Evolutionary conservation across 768 basidiomycete species (phyloP).

Genomic region (Pulveroboletus sp.): DNA sequence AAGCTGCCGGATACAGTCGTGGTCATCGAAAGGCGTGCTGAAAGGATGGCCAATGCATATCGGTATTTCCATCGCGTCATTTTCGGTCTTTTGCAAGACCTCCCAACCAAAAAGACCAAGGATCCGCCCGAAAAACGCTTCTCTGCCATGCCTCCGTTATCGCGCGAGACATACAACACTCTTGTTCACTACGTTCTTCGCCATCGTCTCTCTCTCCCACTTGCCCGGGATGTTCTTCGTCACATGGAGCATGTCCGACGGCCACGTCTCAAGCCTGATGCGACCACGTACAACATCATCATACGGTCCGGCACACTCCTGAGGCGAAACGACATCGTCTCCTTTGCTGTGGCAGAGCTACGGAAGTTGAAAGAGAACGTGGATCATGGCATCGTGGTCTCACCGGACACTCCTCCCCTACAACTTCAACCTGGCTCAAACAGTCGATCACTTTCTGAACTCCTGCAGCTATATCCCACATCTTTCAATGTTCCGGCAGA

Average conservation of each 20-base stretch:
- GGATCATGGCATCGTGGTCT: slow-evolving; percentile 24
- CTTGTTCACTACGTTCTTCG: slow-evolving; percentile 67
- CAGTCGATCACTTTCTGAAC: slow-evolving; percentile 8
- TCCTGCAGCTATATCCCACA: slow-evolving; percentile 12
- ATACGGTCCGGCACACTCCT: slow-evolving; percentile 54
- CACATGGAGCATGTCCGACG: slow-evolving; percentile 51
- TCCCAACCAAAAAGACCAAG: slow-evolving; percentile 26
- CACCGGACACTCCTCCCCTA: not conserved
- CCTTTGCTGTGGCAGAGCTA: slow-evolving; percentile 37
- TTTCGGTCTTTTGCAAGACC: slow-evolving; percentile 35
- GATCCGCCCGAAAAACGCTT: slow-evolving; percentile 10
- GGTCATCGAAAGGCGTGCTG: slow-evolving; percentile 26
- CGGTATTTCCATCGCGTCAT: slow-evolving; percentile 50
- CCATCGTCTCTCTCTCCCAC: slow-evolving; percentile 48
- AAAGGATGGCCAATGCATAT: slow-evolving; percentile 37
- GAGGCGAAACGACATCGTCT: slow-evolving; percentile 41
- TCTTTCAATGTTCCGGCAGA: slow-evolving; percentile 33
- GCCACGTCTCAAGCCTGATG: slow-evolving; percentile 43
- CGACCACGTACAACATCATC: slow-evolving; percentile 56
- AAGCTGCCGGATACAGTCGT: slow-evolving; percentile 39
- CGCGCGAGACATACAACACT: slow-evolving; percentile 50
- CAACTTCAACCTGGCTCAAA: not conserved
- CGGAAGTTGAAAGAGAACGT: slow-evolving; percentile 20
- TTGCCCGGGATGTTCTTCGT: slow-evolving; percentile 48
- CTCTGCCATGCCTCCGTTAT: slow-evolving; percentile 32